Evolutionary conservation across 225 moss, liverwort and hornwort genomes (phyloP).

Genomic region (Climacium dendroides): DNA sequence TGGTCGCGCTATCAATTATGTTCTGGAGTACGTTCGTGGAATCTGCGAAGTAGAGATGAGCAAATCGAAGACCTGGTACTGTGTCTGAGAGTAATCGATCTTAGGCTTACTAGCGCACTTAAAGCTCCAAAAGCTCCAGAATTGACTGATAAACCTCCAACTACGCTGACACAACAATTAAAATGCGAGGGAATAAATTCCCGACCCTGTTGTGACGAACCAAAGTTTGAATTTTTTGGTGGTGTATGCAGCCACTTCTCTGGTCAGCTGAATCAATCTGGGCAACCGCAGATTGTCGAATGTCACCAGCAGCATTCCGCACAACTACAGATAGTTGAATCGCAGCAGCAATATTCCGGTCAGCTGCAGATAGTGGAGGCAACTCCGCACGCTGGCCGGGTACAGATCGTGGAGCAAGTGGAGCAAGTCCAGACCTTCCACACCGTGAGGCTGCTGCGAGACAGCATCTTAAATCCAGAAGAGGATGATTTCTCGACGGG

Average conservation of each 20-base stretch:
- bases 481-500: neutral
- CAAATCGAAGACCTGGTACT: neutral
- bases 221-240: neutral
- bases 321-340: neutral
- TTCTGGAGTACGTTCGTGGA: too few species aligned
- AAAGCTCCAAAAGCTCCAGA: neutral
- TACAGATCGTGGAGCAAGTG: neutral
- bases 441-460: neutral
- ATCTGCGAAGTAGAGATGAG: neutral
- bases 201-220: neutral
- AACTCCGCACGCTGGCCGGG: neutral
- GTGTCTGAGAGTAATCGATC: neutral
- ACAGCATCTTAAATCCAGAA: constrained; percentile 1
- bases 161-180: neutral
- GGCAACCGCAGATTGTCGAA: neutral
- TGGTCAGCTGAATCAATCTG: neutral
- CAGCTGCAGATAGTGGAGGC: neutral
- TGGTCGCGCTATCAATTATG: neutral
- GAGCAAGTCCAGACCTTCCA: neutral
- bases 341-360: neutral
- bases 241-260: constrained; percentile 10
- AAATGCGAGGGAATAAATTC: neutral
- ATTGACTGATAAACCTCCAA: neutral
- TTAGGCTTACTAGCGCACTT: too few species aligned
- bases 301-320: neutral